Percentiles rank a stretch among this genome's conserved stretches.
These are phyloP conservation scores for Lyophyllum atratum DNA, from an alignment of 768 basidiomycete genomes.

Conservation along the genomic window DNA sequence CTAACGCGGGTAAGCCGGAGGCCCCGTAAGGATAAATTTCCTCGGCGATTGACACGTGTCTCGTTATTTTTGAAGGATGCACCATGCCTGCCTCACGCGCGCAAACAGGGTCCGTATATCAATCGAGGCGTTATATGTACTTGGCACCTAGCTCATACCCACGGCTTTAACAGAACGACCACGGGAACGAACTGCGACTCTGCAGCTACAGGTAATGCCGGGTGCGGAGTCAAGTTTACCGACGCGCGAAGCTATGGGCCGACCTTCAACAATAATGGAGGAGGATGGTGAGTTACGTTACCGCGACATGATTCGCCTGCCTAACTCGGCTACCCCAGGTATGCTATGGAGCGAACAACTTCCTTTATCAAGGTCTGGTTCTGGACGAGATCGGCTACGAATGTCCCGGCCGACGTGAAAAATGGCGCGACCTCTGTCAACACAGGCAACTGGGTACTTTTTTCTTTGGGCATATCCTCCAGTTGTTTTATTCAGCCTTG, in stretches of 20 bases:
- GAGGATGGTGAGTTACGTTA: slow-evolving; percentile 52
- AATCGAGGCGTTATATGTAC: neutral
- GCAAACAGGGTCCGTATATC: slow-evolving; percentile 44
- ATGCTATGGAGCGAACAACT: slow-evolving; percentile 61
- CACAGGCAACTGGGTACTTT: slow-evolving; percentile 54
- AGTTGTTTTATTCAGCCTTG: neutral
- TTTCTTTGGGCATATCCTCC: neutral
- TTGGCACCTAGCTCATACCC: neutral
- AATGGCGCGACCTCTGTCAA: slow-evolving; percentile 42
- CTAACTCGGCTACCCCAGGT: slow-evolving; percentile 36
- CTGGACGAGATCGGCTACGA: slow-evolving; percentile 52
- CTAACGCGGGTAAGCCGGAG: slow-evolving; percentile 49
- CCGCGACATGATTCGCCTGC: neutral
- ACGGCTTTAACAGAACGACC: slow-evolving; percentile 29
- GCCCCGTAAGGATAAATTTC: slow-evolving; percentile 48
- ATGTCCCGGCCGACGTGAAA: slow-evolving; percentile 48
- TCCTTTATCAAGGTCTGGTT: slow-evolving; percentile 70
- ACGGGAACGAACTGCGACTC: slow-evolving; percentile 50
- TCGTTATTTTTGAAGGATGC: slow-evolving; percentile 37
- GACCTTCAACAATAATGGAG: slow-evolving; percentile 57
- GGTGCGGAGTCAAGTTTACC: slow-evolving; percentile 52
- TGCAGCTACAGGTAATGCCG: slow-evolving; percentile 48
- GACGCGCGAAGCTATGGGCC: slow-evolving; percentile 55
- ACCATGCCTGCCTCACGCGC: slow-evolving; percentile 48
- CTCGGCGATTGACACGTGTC: slow-evolving; percentile 24